Evolutionary conservation across 768 basidiomycete genomes (phyloP).

Genomic region (Suillus weaverae): DNA sequence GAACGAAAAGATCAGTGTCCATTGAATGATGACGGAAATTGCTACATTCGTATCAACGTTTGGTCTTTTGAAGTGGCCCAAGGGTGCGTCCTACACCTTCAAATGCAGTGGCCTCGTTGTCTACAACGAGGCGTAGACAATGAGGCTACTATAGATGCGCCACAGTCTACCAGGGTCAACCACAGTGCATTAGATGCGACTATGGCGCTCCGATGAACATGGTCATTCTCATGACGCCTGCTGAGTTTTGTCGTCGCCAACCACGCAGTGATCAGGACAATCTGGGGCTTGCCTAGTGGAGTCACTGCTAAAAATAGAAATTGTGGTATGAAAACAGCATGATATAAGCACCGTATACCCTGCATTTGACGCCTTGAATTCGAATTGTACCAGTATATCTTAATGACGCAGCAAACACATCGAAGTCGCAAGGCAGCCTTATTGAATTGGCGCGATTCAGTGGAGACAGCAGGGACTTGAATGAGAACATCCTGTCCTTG

Average conservation of each 20-base stretch:
- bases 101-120: not conserved
- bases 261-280: not conserved
- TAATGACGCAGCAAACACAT: not conserved
- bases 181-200: not conserved
- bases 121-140: not conserved
- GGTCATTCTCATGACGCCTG: not conserved
- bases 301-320: not conserved
- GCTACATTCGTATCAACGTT: too few species aligned
- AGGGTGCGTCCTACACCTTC: not conserved
- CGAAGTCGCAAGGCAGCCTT: not conserved
- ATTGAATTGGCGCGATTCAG: not conserved
- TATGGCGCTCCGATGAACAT: not conserved
- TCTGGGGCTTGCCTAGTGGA: not conserved
- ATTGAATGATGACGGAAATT: not conserved
- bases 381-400: not conserved
- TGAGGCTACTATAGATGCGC: not conserved
- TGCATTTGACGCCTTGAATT: not conserved
- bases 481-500: not conserved
- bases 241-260: not conserved
- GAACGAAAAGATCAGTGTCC: not conserved
- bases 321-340: too few species aligned
- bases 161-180: not conserved
- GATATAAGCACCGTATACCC: not conserved
- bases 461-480: not conserved
- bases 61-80: not conserved